These are phyloP conservation scores for Conticribra guillardii DNA, from an alignment of 108 stramenopile genomes.

Conservation along the genomic window DNA sequence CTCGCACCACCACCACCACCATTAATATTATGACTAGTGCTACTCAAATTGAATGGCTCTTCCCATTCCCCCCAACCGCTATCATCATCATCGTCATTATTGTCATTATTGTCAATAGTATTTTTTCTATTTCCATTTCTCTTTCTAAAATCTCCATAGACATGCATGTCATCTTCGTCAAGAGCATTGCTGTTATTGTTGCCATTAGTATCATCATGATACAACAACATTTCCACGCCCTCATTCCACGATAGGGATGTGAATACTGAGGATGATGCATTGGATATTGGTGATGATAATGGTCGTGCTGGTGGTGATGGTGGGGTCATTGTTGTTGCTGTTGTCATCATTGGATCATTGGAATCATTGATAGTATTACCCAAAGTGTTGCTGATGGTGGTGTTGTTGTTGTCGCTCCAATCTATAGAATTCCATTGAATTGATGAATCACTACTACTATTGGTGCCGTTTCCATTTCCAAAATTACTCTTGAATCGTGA, in stretches of 20 bases:
- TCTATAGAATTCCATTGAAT: neutral
- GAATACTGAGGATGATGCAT: too few species aligned
- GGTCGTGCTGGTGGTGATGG: too few species aligned
- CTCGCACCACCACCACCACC: neutral
- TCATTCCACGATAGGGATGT: too few species aligned
- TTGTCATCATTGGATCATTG: too few species aligned
- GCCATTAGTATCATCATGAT: too few species aligned
- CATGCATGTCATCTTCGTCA: too few species aligned
- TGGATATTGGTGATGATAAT: too few species aligned
- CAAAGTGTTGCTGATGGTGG: neutral
- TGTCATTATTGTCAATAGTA: neutral
- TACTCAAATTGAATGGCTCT: neutral
- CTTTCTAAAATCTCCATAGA: neutral
- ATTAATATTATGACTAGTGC: too few species aligned
- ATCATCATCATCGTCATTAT: neutral
- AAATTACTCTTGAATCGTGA: neutral
- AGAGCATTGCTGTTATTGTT: too few species aligned
- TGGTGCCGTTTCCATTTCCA: neutral
- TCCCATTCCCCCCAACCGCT: neutral
- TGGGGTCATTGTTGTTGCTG: too few species aligned
- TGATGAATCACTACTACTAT: neutral
- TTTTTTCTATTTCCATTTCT: neutral
- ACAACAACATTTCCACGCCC: too few species aligned
- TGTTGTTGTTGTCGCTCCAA: neutral
- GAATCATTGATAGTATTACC: too few species aligned